Percentiles rank a stretch among this genome's conserved stretches.
phyloP scores from a whole-genome alignment of 495 filamentous ascomycete genomes.

The Penicillium manginii region DNA sequence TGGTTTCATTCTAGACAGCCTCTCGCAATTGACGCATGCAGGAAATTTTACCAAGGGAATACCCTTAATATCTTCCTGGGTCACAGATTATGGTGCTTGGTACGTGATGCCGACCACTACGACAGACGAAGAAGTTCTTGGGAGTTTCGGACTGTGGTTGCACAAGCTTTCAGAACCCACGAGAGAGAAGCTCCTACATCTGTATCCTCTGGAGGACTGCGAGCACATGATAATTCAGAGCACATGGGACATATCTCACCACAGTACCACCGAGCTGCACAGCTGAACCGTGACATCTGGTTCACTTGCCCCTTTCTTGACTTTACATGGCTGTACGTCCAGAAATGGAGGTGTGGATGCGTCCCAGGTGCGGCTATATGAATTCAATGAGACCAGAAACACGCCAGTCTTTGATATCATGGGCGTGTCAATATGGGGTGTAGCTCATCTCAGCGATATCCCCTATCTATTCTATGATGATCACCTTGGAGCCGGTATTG shows the following conservation, averaged over 20 bases:
- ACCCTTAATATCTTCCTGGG: constrained; percentile 39
- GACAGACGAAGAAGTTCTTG: constrained; percentile 30
- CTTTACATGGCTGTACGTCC: constrained; percentile 40
- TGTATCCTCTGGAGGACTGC: constrained; percentile 48
- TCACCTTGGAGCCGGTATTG: constrained; percentile 18
- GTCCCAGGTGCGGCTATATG: constrained; percentile 40
- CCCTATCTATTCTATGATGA: constrained; percentile 46
- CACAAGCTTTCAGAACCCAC: constrained; percentile 23
- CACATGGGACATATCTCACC: constrained; percentile 26
- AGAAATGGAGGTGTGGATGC: constrained; percentile 22
- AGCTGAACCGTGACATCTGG: constrained; percentile 49
- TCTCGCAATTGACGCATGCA: constrained; percentile 37
- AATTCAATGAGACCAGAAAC: constrained; percentile 48
- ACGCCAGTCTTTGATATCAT: constrained; percentile 31
- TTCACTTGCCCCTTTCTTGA: constrained; percentile 50
- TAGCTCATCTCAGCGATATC: constrained; percentile 50
- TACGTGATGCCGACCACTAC: constrained; percentile 27
- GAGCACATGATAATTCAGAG: constrained; percentile 20
- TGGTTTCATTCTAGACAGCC: constrained; percentile 43
- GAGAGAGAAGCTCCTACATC: constrained; percentile 22
- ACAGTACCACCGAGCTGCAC: constrained; percentile 48
- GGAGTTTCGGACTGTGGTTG: constrained; percentile 32
- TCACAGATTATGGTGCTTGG: constrained; percentile 37
- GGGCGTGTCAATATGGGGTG: constrained; percentile 38
- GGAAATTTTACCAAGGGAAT: constrained; percentile 38